phyloP scores from a whole-genome alignment of 2,329 filamentous ascomycete genomes.

The Botrytis porri region DNA sequence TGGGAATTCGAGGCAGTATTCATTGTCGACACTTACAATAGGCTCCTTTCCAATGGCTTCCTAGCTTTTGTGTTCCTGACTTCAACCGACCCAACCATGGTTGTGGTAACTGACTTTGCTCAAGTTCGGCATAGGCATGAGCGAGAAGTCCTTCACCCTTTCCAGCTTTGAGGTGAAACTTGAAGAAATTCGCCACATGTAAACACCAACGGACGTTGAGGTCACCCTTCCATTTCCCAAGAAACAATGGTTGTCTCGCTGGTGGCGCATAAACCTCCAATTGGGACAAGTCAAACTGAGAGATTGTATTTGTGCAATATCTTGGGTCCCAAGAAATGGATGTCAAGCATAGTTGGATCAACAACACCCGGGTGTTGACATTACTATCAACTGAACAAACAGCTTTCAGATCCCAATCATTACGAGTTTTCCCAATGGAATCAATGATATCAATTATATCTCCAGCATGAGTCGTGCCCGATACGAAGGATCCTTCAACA shows the following conservation, averaged over 20 bases:
- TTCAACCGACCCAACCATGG: constrained; percentile 42
- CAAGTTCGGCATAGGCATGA: constrained; percentile 38
- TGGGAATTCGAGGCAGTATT: background rate
- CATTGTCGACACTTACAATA: constrained; percentile 40
- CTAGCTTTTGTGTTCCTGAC: constrained; percentile 40
- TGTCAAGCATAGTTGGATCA: constrained; percentile 35
- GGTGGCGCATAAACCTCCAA: constrained; percentile 43
- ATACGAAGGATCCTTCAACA: constrained; percentile 17
- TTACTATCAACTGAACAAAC: constrained; percentile 15
- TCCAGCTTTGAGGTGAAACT: constrained; percentile 45
- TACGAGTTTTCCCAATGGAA: constrained; percentile 28
- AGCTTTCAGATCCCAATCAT: constrained; percentile 11
- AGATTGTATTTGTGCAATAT: constrained; percentile 26
- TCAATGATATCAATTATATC: constrained; percentile 32
- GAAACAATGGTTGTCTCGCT: constrained; percentile 42
- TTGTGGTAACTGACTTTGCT: constrained; percentile 41
- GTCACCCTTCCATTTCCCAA: constrained; percentile 38
- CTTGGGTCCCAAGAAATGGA: constrained; percentile 33
- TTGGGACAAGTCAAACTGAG: constrained; percentile 46
- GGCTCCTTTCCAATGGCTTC: constrained; percentile 49
- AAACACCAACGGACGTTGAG: constrained; percentile 48
- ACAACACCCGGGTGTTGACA: constrained; percentile 23
- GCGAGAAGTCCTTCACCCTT: constrained; percentile 39
- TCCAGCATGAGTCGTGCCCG: constrained; percentile 18
- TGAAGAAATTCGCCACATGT: constrained; percentile 52